Base-by-base conservation (phyloP, 768 basidiomycete species). In the Leccinum subgranulosum region DNA sequence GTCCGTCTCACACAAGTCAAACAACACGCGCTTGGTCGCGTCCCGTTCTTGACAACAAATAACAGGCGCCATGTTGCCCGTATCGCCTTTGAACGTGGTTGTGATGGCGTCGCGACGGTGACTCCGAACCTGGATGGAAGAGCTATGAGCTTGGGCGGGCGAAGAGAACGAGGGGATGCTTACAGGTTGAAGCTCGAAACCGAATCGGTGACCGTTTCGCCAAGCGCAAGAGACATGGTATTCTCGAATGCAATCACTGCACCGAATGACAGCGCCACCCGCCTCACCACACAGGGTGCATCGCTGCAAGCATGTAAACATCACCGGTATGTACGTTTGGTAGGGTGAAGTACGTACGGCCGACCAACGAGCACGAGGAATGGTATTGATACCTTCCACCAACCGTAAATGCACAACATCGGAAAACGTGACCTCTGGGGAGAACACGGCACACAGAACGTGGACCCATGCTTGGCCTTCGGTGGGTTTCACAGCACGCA, bases 391-490 rank as follows among this genome's bases (percentile, higher is more conserved):
- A 27, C 92, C 94, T 73, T 98, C 96, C 7, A 90, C 90, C n/a
- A 87, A 73, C 36, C 87, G 84, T 47, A 98, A 76, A 14, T 81
- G 81, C 6, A 77, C 68, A 0, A 91, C 83, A 64, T 95, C 89
- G 23, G 90, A 86, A 70, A 90, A 96, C 4, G 75, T 80, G n/a
- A 94, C 75, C 65, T 98, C 95, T 4, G 88, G 87, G 28, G 86
- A 83, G 74, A 93, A 98, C 1, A 91, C 84, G 3, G 94, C 84
- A 75, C 96, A 98, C 4, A 97, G 74, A 31, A 94, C 79, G 69
- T 98, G 96, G 0, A 86, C 86, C 94, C 94, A 97, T 55, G 89
- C 87, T 70, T 92, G 88, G 10, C 92, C 92, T 75, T 97, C 94
- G 0, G 94, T 96, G 7, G 92, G 92, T 67, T 95, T 96, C 68